These are phyloP conservation scores for Polyplosphaeria fusca DNA, from an alignment of 495 filamentous ascomycete species.

Conservation along the genomic window DNA sequence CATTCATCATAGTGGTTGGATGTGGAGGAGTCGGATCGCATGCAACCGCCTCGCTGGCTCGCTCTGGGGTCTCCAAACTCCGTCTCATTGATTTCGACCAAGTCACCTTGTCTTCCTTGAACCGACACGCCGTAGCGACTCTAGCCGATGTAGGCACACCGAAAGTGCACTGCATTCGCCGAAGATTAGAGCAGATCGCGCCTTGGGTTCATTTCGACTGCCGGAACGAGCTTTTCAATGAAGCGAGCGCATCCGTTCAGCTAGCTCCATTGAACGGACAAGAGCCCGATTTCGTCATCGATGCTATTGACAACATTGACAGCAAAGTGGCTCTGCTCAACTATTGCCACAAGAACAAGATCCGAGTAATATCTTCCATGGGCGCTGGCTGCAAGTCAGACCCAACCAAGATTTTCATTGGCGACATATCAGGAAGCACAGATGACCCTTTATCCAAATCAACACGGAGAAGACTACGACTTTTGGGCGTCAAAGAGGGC, in stretches of 20 bases:
- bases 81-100: constrained; percentile 98
- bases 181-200: constrained; percentile 73
- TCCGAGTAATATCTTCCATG: constrained; percentile 91
- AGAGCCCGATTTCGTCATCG: constrained; percentile 80
- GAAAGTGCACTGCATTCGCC: constrained; percentile 81
- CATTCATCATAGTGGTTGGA: constrained; percentile 86
- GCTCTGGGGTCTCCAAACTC: constrained; percentile 81
- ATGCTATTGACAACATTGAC: constrained; percentile 97
- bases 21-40: constrained; percentile 95
- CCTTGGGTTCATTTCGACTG: constrained; percentile 92
- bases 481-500: constrained; percentile 75
- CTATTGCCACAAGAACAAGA: constrained; percentile 72
- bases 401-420: constrained; percentile 85
- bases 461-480: constrained; percentile 73
- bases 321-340: constrained; percentile 89
- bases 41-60: constrained; percentile 77
- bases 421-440: constrained; percentile 80
- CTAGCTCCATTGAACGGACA: constrained; percentile 64
- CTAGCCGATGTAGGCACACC: constrained; percentile 91
- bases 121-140: constrained; percentile 91
- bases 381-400: constrained; percentile 97
- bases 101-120: constrained; percentile 87
- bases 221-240: constrained; percentile 77
- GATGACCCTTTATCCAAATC: constrained; percentile 87
- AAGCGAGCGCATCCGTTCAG: constrained; percentile 58